Conservation (phyloP, 2,329 filamentous ascomycete species). For the Calonectria fujianensis region DNA sequence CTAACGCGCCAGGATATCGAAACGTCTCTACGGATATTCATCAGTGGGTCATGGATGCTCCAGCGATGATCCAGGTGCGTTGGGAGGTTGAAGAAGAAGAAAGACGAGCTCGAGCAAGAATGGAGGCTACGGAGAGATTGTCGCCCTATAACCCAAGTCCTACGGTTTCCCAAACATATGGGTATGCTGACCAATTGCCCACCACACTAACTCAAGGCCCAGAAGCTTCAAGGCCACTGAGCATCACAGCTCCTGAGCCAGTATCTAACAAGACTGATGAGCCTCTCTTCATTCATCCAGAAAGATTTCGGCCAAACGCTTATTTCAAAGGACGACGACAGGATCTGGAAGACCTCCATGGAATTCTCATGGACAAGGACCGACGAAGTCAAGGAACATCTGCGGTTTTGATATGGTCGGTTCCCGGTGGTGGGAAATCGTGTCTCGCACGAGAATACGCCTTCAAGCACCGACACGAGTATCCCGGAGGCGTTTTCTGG, state of each 20-base stretch:
- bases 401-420: slow-evolving; percentile 49
- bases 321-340: slow-evolving; percentile 46
- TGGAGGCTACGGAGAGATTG: slow-evolving; percentile 68
- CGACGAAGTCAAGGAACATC: slow-evolving; percentile 49
- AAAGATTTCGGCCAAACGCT: slow-evolving; percentile 52
- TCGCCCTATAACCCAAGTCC: slow-evolving; percentile 51
- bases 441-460: slow-evolving; percentile 52
- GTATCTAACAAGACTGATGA: slow-evolving; percentile 28
- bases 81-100: slow-evolving; percentile 78
- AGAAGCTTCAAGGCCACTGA: slow-evolving; percentile 17
- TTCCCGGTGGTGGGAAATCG: slow-evolving; percentile 52
- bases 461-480: slow-evolving; percentile 48
- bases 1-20: slow-evolving; percentile 79
- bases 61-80: slow-evolving; percentile 70
- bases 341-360: slow-evolving; percentile 49
- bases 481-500: slow-evolving; percentile 52
- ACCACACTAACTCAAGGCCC: slow-evolving; percentile 28
- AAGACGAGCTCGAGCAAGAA: slow-evolving; percentile 63
- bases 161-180: background rate
- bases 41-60: slow-evolving; percentile 73
- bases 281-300: slow-evolving; percentile 51
- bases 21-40: slow-evolving; percentile 69
- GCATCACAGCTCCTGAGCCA: slow-evolving; percentile 22
- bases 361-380: slow-evolving; percentile 47
- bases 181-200: slow-evolving; percentile 20